Base-by-base conservation (phyloP, 75 land plant genomes). In the Sequoia sempervirens region DNA sequence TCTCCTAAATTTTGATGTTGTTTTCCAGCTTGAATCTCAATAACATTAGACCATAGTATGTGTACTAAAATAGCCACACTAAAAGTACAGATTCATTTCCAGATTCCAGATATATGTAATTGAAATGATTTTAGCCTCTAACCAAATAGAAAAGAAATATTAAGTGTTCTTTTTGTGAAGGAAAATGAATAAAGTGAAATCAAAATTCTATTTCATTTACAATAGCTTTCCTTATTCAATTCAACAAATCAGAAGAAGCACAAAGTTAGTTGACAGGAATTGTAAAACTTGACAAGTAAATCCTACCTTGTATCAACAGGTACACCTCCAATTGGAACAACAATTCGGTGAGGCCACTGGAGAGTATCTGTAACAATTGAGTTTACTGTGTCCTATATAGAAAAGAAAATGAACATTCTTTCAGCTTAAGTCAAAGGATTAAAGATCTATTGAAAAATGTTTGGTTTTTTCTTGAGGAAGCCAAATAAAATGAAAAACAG, bases 261-360 rank as follows among this genome's bases (percentile, higher is more conserved):
- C 26, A 9, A 40, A 40, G 5, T 20, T 12, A 78, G 28, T 52
- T 45, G 41, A 76, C 26, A 45, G 15, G 30, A 78, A 38, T 78
- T 78, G n/a, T 26, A n/a, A 78, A 78, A 78, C 9, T 15, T 8
- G 80, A 45, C 47, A 78, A 78, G 43, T 75, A 38, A 80, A 28
- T 26, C 18, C 18, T 80, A 94, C 99, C 99, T 97, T 45, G 85
- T 88, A 88, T 97, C 95, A 26, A 96, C 98, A 75, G 95, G 93
- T 34, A 88, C 85, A 80, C 93, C 94, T 81, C 99, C 99, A 87
- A 98, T 86, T 45, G 99, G 99, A 47, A 96, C 91, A 76, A 98
- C 99, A 86, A 94, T 95, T 83, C 99, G 91, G 85, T 98, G 99
- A 14, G 99, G 99, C 99, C 99, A 98, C 80, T 98, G 88, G 9